Percentiles rank a stretch among this genome's conserved stretches.
These are phyloP conservation scores for Pseudophaeomoniella oleicola DNA, from an alignment of 2,329 filamentous ascomycete genomes.

Conservation along the genomic window DNA sequence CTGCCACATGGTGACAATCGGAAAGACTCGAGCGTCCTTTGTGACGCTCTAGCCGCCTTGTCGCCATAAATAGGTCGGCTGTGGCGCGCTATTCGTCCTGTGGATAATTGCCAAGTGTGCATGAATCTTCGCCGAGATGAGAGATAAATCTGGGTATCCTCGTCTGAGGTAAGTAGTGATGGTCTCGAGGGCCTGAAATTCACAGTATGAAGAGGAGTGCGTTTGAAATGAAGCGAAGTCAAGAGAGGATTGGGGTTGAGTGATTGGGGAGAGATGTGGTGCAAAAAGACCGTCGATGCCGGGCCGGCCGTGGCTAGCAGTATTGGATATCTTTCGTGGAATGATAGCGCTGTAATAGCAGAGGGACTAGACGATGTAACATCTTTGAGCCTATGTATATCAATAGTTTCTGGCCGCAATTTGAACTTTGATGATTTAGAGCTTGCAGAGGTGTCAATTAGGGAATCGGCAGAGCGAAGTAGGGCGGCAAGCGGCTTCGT, in stretches of 20 bases:
- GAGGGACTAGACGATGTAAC: slow-evolving; percentile 50
- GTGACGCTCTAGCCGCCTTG: slow-evolving; percentile 17
- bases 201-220: slow-evolving; percentile 71
- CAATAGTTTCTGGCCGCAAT: slow-evolving; percentile 72
- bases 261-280: slow-evolving; percentile 68
- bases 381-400: slow-evolving; percentile 80
- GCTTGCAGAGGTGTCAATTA: slow-evolving; percentile 39
- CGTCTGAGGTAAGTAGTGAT: slow-evolving; percentile 1
- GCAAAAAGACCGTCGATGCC: slow-evolving; percentile 71
- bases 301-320: slow-evolving; percentile 70
- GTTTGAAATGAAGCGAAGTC: slow-evolving; percentile 74
- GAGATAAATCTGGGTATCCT: slow-evolving; percentile 50
- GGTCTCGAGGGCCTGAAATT: slow-evolving; percentile 49
- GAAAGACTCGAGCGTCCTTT: slow-evolving; percentile 83
- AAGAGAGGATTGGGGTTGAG: slow-evolving; percentile 75
- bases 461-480: slow-evolving; percentile 56
- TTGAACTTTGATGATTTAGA: slow-evolving; percentile 42
- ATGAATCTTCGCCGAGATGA: slow-evolving; percentile 82
- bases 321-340: slow-evolving; percentile 79
- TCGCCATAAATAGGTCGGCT: slow-evolving; percentile 50
- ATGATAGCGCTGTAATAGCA: slow-evolving; percentile 67
- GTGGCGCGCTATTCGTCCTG: slow-evolving; percentile 71
- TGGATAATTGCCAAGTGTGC: slow-evolving; percentile 80
- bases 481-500: slow-evolving; percentile 66
- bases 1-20: slow-evolving; percentile 73